Conservation (phyloP, 2,329 filamentous ascomycete species). For the Scortechinia acanthostroma region DNA sequence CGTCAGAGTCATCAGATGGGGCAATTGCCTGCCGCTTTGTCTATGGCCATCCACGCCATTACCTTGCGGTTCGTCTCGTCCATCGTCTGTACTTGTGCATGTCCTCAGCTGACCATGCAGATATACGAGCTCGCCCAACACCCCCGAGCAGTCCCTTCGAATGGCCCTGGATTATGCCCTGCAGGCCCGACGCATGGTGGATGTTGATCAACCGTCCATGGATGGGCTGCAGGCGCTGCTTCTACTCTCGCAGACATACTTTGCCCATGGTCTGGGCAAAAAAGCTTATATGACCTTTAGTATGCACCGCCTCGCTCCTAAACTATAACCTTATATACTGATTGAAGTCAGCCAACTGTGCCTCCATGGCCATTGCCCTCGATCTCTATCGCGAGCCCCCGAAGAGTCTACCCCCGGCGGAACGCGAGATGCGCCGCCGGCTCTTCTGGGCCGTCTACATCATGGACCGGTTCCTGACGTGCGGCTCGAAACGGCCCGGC, state of each 20-base stretch:
- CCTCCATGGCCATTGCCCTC: constrained; percentile 77
- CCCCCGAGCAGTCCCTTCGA: too few species aligned
- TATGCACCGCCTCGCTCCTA: constrained; percentile 28
- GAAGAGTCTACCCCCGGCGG: constrained; percentile 51
- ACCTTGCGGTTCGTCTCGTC: too few species aligned
- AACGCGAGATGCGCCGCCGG: constrained; percentile 71
- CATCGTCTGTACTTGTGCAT: constrained; percentile 34
- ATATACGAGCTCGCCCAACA: constrained; percentile 59
- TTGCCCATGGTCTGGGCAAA: constrained; percentile 72
- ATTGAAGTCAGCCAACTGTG: constrained; percentile 50
- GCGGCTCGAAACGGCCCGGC: constrained; percentile 76
- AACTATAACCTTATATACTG: too few species aligned
- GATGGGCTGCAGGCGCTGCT: constrained; percentile 72
- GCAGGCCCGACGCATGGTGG: constrained; percentile 63
- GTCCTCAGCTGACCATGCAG: constrained; percentile 62
- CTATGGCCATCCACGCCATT: constrained; percentile 43
- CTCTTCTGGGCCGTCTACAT: constrained; percentile 86
- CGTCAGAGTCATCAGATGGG: constrained; percentile 66
- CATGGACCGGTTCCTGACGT: constrained; percentile 76
- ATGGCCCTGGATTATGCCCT: constrained; percentile 66
- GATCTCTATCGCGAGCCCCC: constrained; percentile 75
- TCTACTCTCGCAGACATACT: constrained; percentile 69
- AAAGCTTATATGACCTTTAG: constrained; percentile 82
- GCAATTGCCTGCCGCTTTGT: constrained; percentile 57
- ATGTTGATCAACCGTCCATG: constrained; percentile 74